Evolutionary conservation across 192 early-diverging fungal species (phyloP).

Genomic region (Coemansia sp.): DNA sequence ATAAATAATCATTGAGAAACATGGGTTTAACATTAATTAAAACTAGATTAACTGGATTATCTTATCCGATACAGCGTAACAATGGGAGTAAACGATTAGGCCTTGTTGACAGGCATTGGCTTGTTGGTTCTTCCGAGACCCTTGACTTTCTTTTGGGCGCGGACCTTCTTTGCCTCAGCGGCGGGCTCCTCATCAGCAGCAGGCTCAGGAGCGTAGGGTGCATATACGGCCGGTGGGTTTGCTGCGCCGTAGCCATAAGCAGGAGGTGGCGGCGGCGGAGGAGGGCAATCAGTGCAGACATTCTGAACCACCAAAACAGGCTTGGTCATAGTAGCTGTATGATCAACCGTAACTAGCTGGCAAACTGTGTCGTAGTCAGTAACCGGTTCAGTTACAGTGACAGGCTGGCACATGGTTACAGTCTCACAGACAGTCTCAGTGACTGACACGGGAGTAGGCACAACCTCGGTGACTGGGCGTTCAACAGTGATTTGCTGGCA

Average conservation of each 20-base stretch:
- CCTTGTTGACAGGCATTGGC: conserved; percentile 5
- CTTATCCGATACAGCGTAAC: no score
- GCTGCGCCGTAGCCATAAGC: conserved; percentile 7
- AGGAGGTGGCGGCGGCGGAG: conserved; percentile 16
- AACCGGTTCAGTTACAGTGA: conserved; percentile 34
- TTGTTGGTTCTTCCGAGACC: conserved; percentile 16
- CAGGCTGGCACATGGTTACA: conserved; percentile 46
- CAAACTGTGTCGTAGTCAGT: conserved; percentile 51
- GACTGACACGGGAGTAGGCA: conserved; percentile 26
- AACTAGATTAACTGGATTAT: no score
- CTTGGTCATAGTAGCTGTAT: conserved; percentile 44
- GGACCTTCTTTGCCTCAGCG: not conserved
- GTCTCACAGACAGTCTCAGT: conserved; percentile 34
- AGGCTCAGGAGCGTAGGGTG: not conserved
- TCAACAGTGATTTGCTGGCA: conserved; percentile 39
- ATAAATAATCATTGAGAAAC: no score
- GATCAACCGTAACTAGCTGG: conserved; percentile 47
- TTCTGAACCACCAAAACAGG: conserved; percentile 51
- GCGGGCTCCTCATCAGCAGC: conserved; percentile 11
- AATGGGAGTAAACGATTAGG: not conserved
- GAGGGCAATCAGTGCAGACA: conserved; percentile 36
- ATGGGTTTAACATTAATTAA: no score
- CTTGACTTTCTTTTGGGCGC: conserved; percentile 17
- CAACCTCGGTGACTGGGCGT: conserved; percentile 24
- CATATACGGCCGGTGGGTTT: not conserved